A percentile compares a stretch with the other conserved stretches of the same genome.
Evolutionary conservation across 148 eudicot species (phyloP).

Genomic region (Oxyria digyna): DNA sequence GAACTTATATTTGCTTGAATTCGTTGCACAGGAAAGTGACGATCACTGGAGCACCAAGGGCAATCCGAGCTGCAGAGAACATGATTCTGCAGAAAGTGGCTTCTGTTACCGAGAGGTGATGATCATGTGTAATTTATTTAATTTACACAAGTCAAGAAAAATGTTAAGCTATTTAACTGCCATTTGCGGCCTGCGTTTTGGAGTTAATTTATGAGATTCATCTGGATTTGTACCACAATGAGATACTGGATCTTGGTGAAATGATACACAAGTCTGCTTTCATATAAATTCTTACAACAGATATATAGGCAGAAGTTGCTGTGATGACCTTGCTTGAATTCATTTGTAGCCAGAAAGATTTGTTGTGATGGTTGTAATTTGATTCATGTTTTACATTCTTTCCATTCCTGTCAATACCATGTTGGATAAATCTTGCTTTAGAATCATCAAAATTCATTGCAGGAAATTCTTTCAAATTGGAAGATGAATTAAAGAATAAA

Average conservation of each 20-base stretch:
- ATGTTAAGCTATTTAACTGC: constrained; percentile 1
- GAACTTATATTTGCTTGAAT: neutral
- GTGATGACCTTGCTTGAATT: neutral
- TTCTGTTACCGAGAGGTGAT: constrained; percentile 40
- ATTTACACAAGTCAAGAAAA: constrained; percentile 1
- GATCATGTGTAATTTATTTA: constrained; percentile 1
- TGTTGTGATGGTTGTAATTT: neutral
- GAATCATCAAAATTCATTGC: too few relatives aligned
- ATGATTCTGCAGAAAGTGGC: constrained; percentile 75
- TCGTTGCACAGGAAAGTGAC: constrained; percentile 73
- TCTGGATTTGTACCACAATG: constrained; percentile 3
- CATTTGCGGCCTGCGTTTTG: neutral
- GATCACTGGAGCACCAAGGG: constrained; percentile 73
- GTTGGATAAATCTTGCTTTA: neutral
- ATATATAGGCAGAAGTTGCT: neutral
- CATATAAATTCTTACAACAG: neutral
- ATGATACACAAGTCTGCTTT: neutral
- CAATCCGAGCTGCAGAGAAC: constrained; percentile 63
- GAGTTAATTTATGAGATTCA: constrained; percentile 8
- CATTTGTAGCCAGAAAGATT: constrained; percentile 6
- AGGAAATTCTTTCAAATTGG: too few relatives aligned
- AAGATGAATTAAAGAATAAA: too few relatives aligned
- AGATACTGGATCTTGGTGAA: constrained; percentile 5
- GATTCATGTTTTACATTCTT: constrained; percentile 2
- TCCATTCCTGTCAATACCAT: too few relatives aligned